Evolutionary conservation across 164 flowering plant genomes (phyloP), one percentile per base, ranked within the genome.

Genomic region (Brasenia schreberi): DNA sequence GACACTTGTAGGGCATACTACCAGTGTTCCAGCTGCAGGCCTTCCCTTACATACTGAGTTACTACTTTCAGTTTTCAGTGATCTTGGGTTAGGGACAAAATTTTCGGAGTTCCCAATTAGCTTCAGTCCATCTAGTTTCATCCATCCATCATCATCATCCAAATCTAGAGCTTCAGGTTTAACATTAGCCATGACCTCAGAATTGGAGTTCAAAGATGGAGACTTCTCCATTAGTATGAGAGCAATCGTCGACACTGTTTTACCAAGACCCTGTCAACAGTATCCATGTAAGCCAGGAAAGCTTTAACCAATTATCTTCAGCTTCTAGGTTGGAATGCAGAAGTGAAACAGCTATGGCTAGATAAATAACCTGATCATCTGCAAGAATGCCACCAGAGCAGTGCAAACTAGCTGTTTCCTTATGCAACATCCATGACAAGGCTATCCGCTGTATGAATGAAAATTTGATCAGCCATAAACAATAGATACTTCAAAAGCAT

Each of bases 1-100:
- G n/a, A 90, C 97, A 82, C 98, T 92, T 1, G 98, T 92, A 12
- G 98, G 98, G 71, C 98, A 92, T 65, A 92, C 98, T 78, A 92
- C 72, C 65, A 92, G 84, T 43, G 98, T 92, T 68, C 98, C 98
- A 68, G 86, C 96, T 73, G 98, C 80, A 60, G 92, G 95, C 78
- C 96, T 85, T 43, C 87, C 92, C 73, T 76, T 84, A 43, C 71
- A 64, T 65, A 65, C 79, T 18, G 59, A 64, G 68, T 59, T 68
- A 64, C 72, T 65, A 43, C 74, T 72, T 7, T 58, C 49, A 49
- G 63, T 60, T 18, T 59, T 71, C n/a, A 19, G 42, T 17, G 63
- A 49, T 62, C 27, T 62, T 61, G 64, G 74, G 65, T 65, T 62
- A 42, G 67, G 43, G 61, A 6, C 66, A 42, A 49, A 65, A 44